These are phyloP conservation scores for Dalechampia spathulata DNA, from an alignment of 441 rosid genomes.

Conservation along the genomic window DNA sequence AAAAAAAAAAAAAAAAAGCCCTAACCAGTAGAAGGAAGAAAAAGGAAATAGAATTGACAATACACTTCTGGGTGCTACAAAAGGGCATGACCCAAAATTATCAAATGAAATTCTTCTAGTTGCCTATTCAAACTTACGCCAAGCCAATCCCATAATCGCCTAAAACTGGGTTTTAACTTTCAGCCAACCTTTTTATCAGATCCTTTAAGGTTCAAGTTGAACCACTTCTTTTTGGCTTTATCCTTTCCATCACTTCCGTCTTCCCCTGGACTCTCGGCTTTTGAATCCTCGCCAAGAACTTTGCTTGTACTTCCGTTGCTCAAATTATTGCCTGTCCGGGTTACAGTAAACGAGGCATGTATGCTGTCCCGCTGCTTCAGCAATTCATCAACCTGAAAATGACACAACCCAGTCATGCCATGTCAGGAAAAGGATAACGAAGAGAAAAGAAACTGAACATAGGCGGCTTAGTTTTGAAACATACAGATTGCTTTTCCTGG, in stretches of 20 bases:
- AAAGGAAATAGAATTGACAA: too few species aligned
- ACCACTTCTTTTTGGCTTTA: conserved; percentile 90
- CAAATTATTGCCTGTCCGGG: conserved; percentile 31
- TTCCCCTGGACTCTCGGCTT: conserved; percentile 55
- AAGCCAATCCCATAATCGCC: conserved; percentile 13
- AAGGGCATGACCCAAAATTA: too few species aligned
- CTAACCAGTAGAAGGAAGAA: too few species aligned
- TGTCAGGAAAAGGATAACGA: not conserved
- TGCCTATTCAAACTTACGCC: conserved; percentile 8
- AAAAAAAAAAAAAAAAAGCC: too few species aligned
- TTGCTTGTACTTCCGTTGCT: conserved; percentile 69
- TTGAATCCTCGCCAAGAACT: conserved; percentile 51
- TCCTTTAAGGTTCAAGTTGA: conserved; percentile 77
- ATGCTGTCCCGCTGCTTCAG: conserved; percentile 79
- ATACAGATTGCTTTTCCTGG: conserved; percentile 84
- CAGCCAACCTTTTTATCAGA: conserved; percentile 64
- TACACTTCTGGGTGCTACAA: too few species aligned
- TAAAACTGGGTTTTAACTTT: conserved; percentile 10
- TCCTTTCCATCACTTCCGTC: conserved; percentile 81
- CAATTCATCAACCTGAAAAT: conserved; percentile 76
- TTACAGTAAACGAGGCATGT: conserved; percentile 64
- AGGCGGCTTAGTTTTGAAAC: conserved; percentile 21
- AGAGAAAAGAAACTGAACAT: conserved; percentile 4
- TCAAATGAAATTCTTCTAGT: not conserved
- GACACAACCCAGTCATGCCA: not conserved